Base-by-base conservation (phyloP, 1,284 basidiomycete genomes). In the Ganoderma boninense region DNA sequence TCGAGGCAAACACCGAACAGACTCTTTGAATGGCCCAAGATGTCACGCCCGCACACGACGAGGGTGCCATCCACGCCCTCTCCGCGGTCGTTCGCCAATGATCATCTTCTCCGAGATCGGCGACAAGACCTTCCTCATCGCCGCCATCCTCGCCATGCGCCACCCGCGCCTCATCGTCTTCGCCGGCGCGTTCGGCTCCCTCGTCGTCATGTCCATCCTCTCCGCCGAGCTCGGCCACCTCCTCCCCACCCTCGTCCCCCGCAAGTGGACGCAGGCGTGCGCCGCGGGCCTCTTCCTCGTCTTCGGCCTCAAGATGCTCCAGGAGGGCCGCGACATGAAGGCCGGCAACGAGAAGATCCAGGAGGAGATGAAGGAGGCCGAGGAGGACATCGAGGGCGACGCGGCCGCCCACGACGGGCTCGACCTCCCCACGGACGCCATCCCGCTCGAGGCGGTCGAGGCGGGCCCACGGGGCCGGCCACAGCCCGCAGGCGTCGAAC, bases 91-190 rank as follows among this genome's bases (percentile, higher is more conserved):
- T 95, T 96, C 83, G 80, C 88, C 69, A n/a, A 96, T 97, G 92
- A 97, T 97, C 75, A 92, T 97, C 59, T 86, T 94, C 79, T 96
- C 94, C 1, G 95, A 97, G 84, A 93, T 97, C 52, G 97, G 97
- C 61, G 98, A 99, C 90, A 99, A 99, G 83, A 99, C 97, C 0
- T 99, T 99, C 80, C 91, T 99, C 71, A 98, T 99, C 62, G 89
- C 97, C 29, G 98, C 97, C 69, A 97, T 99, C 76, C 92, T 99
- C 75, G 95, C 97, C 11, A 97, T 98, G 91, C 92, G 97, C 2
- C 96, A 98, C 79, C 90, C 95, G 0, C 91, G 96, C 16, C 78
- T 92, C 60, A 84, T 92, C 67, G 97, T 99, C 66, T 99, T 99
- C 80, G 85, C 88, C 1, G 97, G 97, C 62, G 97, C 97, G 1